Conservation (phyloP, 345 rosid species). For the Syzygium aqueum region DNA sequence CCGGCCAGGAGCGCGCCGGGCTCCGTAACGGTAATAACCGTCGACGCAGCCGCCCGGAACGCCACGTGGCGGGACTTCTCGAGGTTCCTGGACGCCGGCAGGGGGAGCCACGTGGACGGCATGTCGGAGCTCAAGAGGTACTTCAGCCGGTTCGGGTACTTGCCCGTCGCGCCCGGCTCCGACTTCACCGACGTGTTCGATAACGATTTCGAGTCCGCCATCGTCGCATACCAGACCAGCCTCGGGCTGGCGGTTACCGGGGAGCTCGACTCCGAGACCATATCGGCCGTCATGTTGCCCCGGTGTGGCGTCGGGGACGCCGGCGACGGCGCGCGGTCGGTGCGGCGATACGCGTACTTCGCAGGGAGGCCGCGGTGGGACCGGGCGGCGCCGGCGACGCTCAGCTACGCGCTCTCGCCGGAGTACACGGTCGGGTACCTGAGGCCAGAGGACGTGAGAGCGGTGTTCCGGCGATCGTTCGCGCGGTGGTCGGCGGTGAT, state of each 20-base stretch:
- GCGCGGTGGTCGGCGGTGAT: slow-evolving; percentile 67
- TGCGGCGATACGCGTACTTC: slow-evolving; percentile 52
- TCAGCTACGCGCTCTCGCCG: slow-evolving; percentile 60
- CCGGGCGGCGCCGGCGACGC: slow-evolving; percentile 24
- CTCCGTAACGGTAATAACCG: neutral
- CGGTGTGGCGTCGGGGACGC: slow-evolving; percentile 70
- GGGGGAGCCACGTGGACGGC: slow-evolving; percentile 11
- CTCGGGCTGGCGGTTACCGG: slow-evolving; percentile 60
- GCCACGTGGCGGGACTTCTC: slow-evolving; percentile 16
- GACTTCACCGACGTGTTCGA: slow-evolving; percentile 57
- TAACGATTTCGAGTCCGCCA: slow-evolving; percentile 33
- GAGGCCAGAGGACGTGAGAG: slow-evolving; percentile 21
- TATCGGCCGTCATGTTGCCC: slow-evolving; percentile 51
- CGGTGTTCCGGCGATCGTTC: slow-evolving; percentile 52
- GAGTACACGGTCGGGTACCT: slow-evolving; percentile 42
- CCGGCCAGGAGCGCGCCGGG: slow-evolving; percentile 3
- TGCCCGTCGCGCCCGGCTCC: neutral
- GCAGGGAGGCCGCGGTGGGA: slow-evolving; percentile 68
- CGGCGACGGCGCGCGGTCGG: slow-evolving; percentile 6
- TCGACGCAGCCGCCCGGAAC: neutral
- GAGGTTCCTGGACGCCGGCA: slow-evolving; percentile 3
- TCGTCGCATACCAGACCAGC: slow-evolving; percentile 44
- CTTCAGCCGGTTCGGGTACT: slow-evolving; percentile 23
- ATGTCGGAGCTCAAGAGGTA: slow-evolving; percentile 19
- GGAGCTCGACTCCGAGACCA: slow-evolving; percentile 50